Conservation (phyloP, 2,329 filamentous ascomycete genomes). For the Xylogone sp. region DNA sequence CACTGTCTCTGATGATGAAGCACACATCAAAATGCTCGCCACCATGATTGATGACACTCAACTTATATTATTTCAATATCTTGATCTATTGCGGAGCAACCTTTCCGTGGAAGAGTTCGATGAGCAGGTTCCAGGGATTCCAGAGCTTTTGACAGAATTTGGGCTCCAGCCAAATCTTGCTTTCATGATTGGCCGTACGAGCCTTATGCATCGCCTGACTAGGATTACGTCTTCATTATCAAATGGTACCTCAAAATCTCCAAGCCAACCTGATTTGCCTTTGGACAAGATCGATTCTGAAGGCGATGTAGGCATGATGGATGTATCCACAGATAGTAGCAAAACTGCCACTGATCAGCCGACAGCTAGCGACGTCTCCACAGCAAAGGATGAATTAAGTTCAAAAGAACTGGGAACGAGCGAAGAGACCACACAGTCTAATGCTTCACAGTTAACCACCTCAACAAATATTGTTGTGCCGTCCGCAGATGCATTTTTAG, state of each 20-base stretch:
- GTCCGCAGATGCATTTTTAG: constrained; percentile 47
- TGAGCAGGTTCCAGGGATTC: constrained; percentile 68
- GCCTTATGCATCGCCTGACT: constrained; percentile 63
- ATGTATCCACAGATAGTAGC: constrained; percentile 5
- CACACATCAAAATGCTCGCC: constrained; percentile 84
- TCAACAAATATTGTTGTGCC: constrained; percentile 39
- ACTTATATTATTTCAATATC: constrained; percentile 77
- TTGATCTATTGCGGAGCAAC: constrained; percentile 83
- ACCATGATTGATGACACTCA: constrained; percentile 90
- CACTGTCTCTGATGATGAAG: constrained; percentile 63
- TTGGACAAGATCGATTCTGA: constrained; percentile 7
- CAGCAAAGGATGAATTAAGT: background rate
- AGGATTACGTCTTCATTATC: constrained; percentile 11
- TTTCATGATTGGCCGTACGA: constrained; percentile 77
- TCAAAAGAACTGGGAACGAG: constrained; percentile 8
- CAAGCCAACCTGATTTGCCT: constrained; percentile 2
- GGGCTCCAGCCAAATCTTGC: constrained; percentile 77
- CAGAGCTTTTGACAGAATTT: constrained; percentile 71
- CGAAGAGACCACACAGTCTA: constrained; percentile 26
- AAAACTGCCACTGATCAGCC: constrained; percentile 10
- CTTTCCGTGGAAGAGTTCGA: constrained; percentile 75
- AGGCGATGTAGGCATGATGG: constrained; percentile 7
- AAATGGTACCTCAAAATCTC: constrained; percentile 18
- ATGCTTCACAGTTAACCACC: constrained; percentile 21
- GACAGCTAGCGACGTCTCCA: constrained; percentile 6